Percentiles rank a stretch among this genome's conserved stretches.
Evolutionary conservation across 805 yeast genomes (phyloP).

Genomic region (Candida schatavii): DNA sequence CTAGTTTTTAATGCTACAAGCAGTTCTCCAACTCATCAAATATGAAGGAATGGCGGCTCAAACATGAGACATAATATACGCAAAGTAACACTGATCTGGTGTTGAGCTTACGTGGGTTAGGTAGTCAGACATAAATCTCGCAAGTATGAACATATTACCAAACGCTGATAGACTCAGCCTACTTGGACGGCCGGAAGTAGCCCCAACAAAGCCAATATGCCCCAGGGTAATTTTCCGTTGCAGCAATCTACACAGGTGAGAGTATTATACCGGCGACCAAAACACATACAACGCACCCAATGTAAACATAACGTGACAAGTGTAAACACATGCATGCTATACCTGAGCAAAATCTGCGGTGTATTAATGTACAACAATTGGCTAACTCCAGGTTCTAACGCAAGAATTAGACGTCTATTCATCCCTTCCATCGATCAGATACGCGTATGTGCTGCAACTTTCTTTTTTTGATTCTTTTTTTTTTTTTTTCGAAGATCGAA

Average conservation of each 20-base stretch:
- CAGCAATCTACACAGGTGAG: neutral
- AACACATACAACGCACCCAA: neutral
- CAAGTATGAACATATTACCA: too few relatives aligned
- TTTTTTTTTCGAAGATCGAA: neutral
- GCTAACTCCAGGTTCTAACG: neutral
- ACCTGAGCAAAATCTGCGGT: neutral
- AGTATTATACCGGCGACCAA: neutral
- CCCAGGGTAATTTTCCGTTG: neutral
- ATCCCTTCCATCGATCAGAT: neutral
- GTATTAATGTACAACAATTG: neutral
- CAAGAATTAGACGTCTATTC: neutral
- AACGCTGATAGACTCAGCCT: too few relatives aligned
- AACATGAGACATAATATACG: too few relatives aligned
- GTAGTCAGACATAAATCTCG: too few relatives aligned
- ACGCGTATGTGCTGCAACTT: neutral
- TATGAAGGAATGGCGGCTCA: too few relatives aligned
- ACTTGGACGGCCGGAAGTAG: neutral
- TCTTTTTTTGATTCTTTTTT: slow-evolving; percentile 3
- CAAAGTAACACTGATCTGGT: too few relatives aligned
- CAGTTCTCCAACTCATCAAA: too few relatives aligned
- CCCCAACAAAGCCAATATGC: too few relatives aligned
- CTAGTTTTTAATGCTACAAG: too few relatives aligned
- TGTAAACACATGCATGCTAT: neutral
- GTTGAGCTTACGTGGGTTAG: too few relatives aligned
- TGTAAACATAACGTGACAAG: neutral